A percentile compares a stretch with the other conserved stretches of the same genome.
Evolutionary conservation across 805 yeast species (phyloP).

Genomic region (Teunomyces panamensis): DNA sequence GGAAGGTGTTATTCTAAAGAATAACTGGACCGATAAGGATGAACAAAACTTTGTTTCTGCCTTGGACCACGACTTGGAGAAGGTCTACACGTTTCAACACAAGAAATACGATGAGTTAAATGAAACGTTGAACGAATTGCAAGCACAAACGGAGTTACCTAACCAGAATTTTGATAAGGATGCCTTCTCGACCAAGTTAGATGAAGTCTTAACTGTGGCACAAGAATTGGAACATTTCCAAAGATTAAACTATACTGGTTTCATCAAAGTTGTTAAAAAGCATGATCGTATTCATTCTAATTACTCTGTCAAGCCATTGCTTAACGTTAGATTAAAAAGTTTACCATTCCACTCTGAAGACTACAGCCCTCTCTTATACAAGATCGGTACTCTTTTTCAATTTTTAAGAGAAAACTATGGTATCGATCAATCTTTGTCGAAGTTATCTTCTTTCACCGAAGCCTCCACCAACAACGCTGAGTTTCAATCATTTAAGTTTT

Average conservation of each 20-base stretch:
- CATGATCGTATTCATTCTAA: conserved; percentile 88
- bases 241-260: conserved; percentile 91
- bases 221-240: conserved; percentile 88
- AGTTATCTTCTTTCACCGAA: conserved; percentile 47
- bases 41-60: conserved; percentile 66
- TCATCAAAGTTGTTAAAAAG: conserved; percentile 89
- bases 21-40: conserved; percentile 66
- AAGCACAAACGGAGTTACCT: conserved; percentile 47
- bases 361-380: conserved; percentile 84
- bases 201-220: conserved; percentile 68
- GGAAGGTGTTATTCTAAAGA: conserved; percentile 54
- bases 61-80: conserved; percentile 68
- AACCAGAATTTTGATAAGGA: conserved; percentile 50
- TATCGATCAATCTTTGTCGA: conserved; percentile 46
- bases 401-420: conserved; percentile 73
- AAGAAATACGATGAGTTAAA: conserved; percentile 67
- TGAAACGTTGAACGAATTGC: conserved; percentile 61
- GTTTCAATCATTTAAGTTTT: conserved; percentile 75
- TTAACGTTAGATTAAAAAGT: conserved; percentile 81
- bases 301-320: conserved; percentile 85
- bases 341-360: conserved; percentile 94
- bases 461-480: conserved; percentile 31
- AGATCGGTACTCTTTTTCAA: conserved; percentile 76
- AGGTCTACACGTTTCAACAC: conserved; percentile 71
- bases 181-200: conserved; percentile 65